A percentile compares a stretch with the other conserved stretches of the same genome.
These are phyloP conservation scores for Halteria grandinella DNA, from an alignment of 73 alveolate species.

Conservation along the genomic window DNA sequence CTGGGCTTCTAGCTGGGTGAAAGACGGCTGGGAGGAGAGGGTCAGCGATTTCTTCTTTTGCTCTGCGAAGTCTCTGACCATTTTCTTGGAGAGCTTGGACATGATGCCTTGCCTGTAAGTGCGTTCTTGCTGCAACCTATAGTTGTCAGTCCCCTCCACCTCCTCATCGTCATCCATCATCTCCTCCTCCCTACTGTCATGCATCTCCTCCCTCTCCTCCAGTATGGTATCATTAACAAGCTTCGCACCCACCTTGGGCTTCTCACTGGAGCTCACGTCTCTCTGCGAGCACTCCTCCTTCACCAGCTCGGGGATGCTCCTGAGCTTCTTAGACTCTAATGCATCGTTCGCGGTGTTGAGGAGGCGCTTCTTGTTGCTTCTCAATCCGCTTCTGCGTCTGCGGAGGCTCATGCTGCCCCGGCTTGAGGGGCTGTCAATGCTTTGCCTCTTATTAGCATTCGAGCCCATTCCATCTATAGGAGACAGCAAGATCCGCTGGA, in stretches of 20 bases:
- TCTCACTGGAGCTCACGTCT: slow-evolving; percentile 28
- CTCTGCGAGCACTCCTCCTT: slow-evolving; percentile 16
- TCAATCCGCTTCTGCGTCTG: slow-evolving; percentile 27
- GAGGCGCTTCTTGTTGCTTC: slow-evolving; percentile 14
- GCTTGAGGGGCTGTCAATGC: too few species aligned
- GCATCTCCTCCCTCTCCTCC: slow-evolving; percentile 20
- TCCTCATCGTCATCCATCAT: not conserved
- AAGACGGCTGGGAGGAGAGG: not conserved
- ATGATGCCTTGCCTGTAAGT: slow-evolving; percentile 1
- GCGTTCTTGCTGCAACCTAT: not conserved
- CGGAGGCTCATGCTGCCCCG: too few species aligned
- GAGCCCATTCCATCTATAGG: too few species aligned
- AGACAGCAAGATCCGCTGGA: slow-evolving; percentile 2
- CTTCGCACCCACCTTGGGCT: not conserved
- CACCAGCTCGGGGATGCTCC: slow-evolving; percentile 29
- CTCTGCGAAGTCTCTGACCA: slow-evolving; percentile 43
- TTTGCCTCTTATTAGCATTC: too few species aligned
- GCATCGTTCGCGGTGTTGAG: not conserved
- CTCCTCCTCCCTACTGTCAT: not conserved
- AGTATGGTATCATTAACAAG: slow-evolving; percentile 18
- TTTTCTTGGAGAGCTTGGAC: slow-evolving; percentile 35
- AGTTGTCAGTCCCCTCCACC: not conserved
- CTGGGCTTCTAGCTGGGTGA: slow-evolving; percentile 26
- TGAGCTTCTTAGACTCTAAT: not conserved
- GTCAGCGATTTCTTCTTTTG: slow-evolving; percentile 31